phyloP scores from a whole-genome alignment of 208 protist genomes.

The Strigomonas galati region DNA sequence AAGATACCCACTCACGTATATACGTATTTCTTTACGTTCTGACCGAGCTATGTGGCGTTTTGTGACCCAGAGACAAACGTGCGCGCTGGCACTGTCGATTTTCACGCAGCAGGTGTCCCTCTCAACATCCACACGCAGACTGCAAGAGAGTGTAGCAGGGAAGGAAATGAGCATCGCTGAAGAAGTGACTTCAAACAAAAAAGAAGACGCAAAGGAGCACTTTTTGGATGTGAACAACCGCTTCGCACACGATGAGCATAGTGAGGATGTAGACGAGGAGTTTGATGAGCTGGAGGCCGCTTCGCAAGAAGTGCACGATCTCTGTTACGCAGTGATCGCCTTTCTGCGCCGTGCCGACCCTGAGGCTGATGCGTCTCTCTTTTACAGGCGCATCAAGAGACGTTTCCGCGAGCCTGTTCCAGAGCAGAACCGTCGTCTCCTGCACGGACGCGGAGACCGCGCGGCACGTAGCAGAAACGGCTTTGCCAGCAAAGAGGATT shows the following conservation, averaged over 20 bases:
- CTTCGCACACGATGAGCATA: neutral
- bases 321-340: constrained; percentile 80
- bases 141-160: too few species aligned
- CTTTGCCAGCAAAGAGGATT: constrained; percentile 56
- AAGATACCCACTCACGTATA: too few species aligned
- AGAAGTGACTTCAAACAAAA: too few species aligned
- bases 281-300: constrained; percentile 90
- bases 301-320: constrained; percentile 87
- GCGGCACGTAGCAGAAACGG: constrained; percentile 45
- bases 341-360: constrained; percentile 71
- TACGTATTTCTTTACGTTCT: too few species aligned
- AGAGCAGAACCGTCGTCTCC: constrained; percentile 58
- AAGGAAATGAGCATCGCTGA: too few species aligned
- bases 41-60: too few species aligned
- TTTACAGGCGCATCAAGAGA: constrained; percentile 60
- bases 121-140: too few species aligned
- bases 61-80: too few species aligned
- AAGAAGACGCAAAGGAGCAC: too few species aligned
- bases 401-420: constrained; percentile 76
- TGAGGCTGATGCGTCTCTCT: constrained; percentile 47
- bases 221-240: neutral
- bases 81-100: too few species aligned
- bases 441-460: constrained; percentile 60
- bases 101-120: too few species aligned
- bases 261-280: constrained; percentile 25